These are phyloP conservation scores for Cordyceps pruinosa DNA, from an alignment of 2,329 filamentous ascomycete species.

Conservation along the genomic window DNA sequence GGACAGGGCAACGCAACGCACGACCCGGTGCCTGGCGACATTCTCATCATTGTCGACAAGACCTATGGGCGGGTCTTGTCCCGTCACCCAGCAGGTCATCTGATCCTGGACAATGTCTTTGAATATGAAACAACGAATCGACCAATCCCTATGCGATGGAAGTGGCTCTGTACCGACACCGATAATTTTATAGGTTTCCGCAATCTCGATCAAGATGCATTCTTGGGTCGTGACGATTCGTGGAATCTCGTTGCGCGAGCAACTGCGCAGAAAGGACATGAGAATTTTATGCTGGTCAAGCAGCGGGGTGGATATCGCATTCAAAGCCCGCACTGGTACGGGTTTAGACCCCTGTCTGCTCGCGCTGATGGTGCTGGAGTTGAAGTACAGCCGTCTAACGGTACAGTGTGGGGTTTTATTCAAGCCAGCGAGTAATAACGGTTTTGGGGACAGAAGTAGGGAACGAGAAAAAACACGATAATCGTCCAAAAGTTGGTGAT, in stretches of 20 bases:
- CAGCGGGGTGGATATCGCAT: neutral
- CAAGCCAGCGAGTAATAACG: neutral
- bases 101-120: neutral
- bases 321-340: neutral
- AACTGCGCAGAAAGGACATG: neutral
- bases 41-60: neutral
- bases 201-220: neutral
- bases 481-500: too few species aligned
- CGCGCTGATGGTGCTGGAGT: slow-evolving; percentile 53
- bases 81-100: neutral
- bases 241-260: neutral
- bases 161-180: neutral
- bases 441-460: slow-evolving; percentile 22
- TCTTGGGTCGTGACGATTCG: neutral
- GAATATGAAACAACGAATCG: neutral
- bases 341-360: slow-evolving; percentile 21
- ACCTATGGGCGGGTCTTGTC: neutral
- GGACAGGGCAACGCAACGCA: neutral
- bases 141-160: neutral
- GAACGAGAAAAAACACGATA: too few species aligned
- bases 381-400: slow-evolving; percentile 50
- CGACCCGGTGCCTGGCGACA: neutral
- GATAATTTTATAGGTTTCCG: slow-evolving; percentile 1
- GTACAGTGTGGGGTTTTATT: neutral
- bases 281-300: neutral